Conservation (phyloP, 2,329 filamentous ascomycete species). For the Colletotrichum sp. region DNA sequence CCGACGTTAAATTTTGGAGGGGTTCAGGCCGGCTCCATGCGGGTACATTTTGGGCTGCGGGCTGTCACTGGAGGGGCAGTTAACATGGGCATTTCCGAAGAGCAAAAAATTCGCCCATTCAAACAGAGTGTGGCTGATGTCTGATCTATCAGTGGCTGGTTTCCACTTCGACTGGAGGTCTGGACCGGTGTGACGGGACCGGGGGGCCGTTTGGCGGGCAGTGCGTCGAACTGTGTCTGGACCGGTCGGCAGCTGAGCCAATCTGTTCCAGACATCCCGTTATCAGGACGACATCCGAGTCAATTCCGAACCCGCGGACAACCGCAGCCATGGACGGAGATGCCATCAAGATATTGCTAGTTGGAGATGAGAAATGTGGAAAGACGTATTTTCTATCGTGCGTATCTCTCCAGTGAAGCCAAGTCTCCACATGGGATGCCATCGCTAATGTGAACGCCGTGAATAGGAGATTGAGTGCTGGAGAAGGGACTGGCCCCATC, state of each 20-base stretch:
- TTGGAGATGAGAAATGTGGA: conserved; percentile 65
- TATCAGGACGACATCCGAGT: conserved; percentile 1
- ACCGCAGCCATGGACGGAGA: conserved; percentile 49
- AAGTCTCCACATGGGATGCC: neutral
- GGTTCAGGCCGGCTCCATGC: neutral
- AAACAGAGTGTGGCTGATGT: neutral
- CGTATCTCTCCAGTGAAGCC: conserved; percentile 32
- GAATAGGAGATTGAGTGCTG: conserved; percentile 56
- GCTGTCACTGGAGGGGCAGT: conserved; percentile 2
- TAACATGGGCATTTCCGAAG: neutral
- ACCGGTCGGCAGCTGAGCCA: conserved; percentile 6
- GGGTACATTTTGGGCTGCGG: neutral
- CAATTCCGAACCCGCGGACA: neutral
- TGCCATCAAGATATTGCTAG: conserved; percentile 57
- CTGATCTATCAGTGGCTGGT: neutral
- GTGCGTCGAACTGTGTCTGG: neutral
- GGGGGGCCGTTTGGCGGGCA: neutral
- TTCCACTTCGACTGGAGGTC: neutral
- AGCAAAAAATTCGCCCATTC: neutral
- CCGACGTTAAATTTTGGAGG: neutral
- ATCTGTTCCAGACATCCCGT: conserved; percentile 17
- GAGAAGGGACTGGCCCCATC: conserved; percentile 46
- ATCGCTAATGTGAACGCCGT: neutral
- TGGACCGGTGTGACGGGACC: neutral
- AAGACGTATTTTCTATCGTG: conserved; percentile 69